Base-by-base conservation (phyloP, 371 early-diverging fungal species). In the Mortierella sp. region DNA sequence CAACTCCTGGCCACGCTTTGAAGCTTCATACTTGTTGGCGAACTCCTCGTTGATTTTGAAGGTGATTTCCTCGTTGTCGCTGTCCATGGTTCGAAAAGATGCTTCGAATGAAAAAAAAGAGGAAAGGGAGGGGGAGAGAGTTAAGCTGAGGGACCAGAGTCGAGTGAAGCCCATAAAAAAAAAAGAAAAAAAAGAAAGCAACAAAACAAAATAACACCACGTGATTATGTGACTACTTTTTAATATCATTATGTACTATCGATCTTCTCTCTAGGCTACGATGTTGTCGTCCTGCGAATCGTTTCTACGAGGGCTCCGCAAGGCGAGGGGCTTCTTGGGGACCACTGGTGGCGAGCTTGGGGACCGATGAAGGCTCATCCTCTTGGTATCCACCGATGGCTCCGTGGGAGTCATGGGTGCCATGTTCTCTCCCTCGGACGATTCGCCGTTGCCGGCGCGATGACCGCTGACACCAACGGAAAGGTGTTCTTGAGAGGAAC, bases 1-100 rank as follows among this genome's bases (percentile, higher is more conserved):
- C 27, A 95, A 78, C 83, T 96, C 95, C 82, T 96, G 95, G n/a
- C 78, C 63, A 63, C 90, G 87, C 81, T 96, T 96, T 58, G 80
- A 85, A 6, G 89, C 32, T 75, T 93, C 93, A 83, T 93, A 96
- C 71, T 89, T 88, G 76, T 90, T 76, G 18, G 95, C 96, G 81
- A 87, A 95, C 54, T 80, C 72, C 76, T 91, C 80, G 87, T 95
- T 95, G 82, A 96, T 88, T 27, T 71, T 88, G 63, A 90, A 71
- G 41, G 82, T 58, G 65, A 89, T 71, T 38, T 81, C 78, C 29
- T 87, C 87, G 68, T 79, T 82, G 71, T 86, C 87, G 58, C 75
- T 78, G 56, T 75, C 72, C 82, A 82, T 82, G 75, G 58, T 72
- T 35, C 48, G 48, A 46, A 46, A 24, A 32, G 48, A 16, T 32